Evolutionary conservation across 768 basidiomycete genomes (phyloP), one percentile per base, ranked within the genome.

Genomic region (Boletus eberwhitei): DNA sequence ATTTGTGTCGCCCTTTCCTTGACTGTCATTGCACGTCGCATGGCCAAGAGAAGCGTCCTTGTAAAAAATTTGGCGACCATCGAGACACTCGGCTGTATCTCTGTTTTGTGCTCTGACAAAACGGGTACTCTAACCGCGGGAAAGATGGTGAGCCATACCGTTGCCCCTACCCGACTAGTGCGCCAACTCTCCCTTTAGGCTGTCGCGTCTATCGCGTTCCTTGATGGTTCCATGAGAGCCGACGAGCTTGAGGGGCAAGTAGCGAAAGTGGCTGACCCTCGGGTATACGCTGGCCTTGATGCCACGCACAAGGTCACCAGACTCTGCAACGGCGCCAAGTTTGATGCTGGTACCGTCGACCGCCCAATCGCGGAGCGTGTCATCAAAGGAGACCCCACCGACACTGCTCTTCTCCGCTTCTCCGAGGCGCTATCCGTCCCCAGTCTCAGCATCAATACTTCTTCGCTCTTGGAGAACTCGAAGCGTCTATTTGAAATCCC

Each of bases 241-340:
- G 53, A 62, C 9, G 67, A 69, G 29, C 48, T 71, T 8, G 55
- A 60, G 42, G 50, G 48, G 13, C 37, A 43, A 17, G 50, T 66
- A 13, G 51, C 55, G 9, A 49, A 53, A 38, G 41, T 32, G 6
- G 17, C 29, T 7, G 54, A 63, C 3, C 53, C 64, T 13, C 49
- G n/a, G 16, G n/a, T 50, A 8, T 64, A 64, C 14, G 63, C 65
- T 16, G 65, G 59, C 9, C 50, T 77, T 43, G 63, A 59, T 22
- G 60, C 57, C 32, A 46, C 77, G 5, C 74, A 73, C 48, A 68
- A 73, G 38, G 64, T 82, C 29, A 70, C 78, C 36, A 74, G 79
- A n/a, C 72, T 86, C 12, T 86, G 84, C 67, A 85, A 84, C 50
- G 79, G 77, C 2, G 83, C 83, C 0, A 71, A 72, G 36, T 84